These are phyloP conservation scores for Lachancea thermotolerans DNA, from an alignment of 805 yeast genomes.

Conservation along the genomic window DNA sequence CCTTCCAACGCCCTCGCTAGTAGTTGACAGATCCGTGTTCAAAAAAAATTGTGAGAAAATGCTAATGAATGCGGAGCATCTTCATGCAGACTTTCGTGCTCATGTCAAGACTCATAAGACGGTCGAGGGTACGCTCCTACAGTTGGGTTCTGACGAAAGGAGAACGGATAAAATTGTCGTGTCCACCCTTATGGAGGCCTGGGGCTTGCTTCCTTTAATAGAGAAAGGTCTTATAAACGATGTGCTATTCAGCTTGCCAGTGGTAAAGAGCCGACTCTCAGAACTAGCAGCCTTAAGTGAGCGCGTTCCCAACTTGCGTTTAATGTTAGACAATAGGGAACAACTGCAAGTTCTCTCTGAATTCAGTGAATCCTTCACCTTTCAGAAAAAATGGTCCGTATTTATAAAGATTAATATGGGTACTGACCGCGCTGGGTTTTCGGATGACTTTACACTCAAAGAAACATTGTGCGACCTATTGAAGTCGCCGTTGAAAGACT, in stretches of 20 bases:
- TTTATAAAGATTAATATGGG: slow-evolving; percentile 70
- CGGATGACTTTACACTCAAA: neutral
- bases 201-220: slow-evolving; percentile 33
- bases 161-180: slow-evolving; percentile 50
- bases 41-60: slow-evolving; percentile 38
- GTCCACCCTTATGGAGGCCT: slow-evolving; percentile 63
- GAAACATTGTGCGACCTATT: neutral
- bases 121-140: slow-evolving; percentile 48
- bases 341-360: slow-evolving; percentile 46
- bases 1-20: slow-evolving; percentile 55
- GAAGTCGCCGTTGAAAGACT: slow-evolving; percentile 9
- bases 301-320: slow-evolving; percentile 39
- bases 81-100: slow-evolving; percentile 38
- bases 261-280: slow-evolving; percentile 39
- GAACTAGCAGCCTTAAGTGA: slow-evolving; percentile 42
- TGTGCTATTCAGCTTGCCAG: slow-evolving; percentile 54
- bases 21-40: slow-evolving; percentile 40
- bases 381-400: slow-evolving; percentile 43
- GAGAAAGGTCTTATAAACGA: slow-evolving; percentile 35
- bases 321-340: slow-evolving; percentile 55
- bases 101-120: slow-evolving; percentile 76
- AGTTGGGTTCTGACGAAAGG: slow-evolving; percentile 40
- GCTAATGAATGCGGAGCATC: slow-evolving; percentile 36
- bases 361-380: slow-evolving; percentile 24
- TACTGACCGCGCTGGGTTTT: slow-evolving; percentile 60